phyloP scores from a whole-genome alignment of 2,329 filamentous ascomycete genomes.

The Xylariaceae sp. region DNA sequence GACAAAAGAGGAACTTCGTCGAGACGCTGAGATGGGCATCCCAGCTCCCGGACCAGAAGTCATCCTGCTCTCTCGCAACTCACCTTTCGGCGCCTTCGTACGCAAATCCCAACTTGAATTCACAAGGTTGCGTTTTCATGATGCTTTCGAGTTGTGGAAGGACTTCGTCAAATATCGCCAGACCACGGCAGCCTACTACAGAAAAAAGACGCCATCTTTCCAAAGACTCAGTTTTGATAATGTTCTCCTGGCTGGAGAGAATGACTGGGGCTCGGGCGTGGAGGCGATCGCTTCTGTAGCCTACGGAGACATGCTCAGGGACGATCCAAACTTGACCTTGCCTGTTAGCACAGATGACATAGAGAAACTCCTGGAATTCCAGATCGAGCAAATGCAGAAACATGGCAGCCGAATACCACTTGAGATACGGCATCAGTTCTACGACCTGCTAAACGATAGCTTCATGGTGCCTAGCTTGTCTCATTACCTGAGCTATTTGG shows the following conservation, averaged over 20 bases:
- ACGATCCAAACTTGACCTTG: conserved; percentile 43
- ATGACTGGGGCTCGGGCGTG: conserved; percentile 54
- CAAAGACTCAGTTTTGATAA: conserved; percentile 60
- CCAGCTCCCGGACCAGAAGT: conserved; percentile 50
- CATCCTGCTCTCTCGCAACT: conserved; percentile 70
- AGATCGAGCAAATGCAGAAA: conserved; percentile 84
- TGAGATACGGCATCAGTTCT: conserved; percentile 72
- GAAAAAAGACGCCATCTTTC: conserved; percentile 63
- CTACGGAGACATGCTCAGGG: conserved; percentile 57
- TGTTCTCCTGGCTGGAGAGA: conserved; percentile 53
- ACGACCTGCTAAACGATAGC: conserved; percentile 67
- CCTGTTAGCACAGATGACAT: conserved; percentile 76
- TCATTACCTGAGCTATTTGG: conserved; percentile 84
- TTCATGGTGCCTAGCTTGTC: conserved; percentile 71
- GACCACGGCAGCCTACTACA: conserved; percentile 68
- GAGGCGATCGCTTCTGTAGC: conserved; percentile 50
- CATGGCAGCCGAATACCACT: conserved; percentile 77
- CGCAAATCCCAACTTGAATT: conserved; percentile 79
- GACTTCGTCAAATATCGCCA: conserved; percentile 80
- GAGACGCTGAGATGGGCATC: conserved; percentile 56
- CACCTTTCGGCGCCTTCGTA: conserved; percentile 81
- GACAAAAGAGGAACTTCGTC: conserved; percentile 62
- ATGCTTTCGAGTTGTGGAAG: conserved; percentile 78
- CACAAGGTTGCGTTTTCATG: conserved; percentile 76
- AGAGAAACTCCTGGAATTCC: conserved; percentile 81